Evolutionary conservation across 768 basidiomycete species (phyloP), one percentile per base, ranked within the genome.

Genomic region (Macrolepiota fuliginosa): DNA sequence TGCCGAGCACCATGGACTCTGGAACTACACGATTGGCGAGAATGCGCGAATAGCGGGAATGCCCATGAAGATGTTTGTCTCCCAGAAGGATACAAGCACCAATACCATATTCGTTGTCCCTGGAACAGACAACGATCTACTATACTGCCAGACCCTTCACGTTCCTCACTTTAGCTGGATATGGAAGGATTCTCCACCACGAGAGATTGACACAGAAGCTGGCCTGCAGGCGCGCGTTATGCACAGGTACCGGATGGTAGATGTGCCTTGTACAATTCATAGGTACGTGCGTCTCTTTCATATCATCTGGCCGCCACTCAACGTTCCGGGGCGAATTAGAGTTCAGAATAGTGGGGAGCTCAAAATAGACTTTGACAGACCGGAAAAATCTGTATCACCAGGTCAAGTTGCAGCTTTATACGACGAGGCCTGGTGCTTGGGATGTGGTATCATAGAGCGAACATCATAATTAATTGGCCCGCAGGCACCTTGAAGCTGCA

Each of bases 21-120:
- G 92, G 91, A 81, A 80, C 22, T 94, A 85, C 68, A 96, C 95
- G 0, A 79, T 97, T 49, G 96, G 96, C 1, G 89, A 98, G 71
- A 82, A 86, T 32, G 87, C 90, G 0, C 83, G 83, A 49, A 70
- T 96, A 22, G 69, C 74, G 1, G 92, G 94, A 1, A 76, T 86
- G 76, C 71, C 74, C 1, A 69, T 81, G 54, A 83, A 80, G 68
- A 81, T 89, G 77, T 96, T 87, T 64, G 91, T 97, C 4, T 85
- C 85, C 0, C 71, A 74, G 39, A 98, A 98, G 70, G 87, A 94
- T 63, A 63, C 73, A 1, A 66, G 71, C 11, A 72, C 66, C 12
- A 93, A 96, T 69, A 79, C 79, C 13, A 80, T 98, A n/a, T 83
- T 87, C 54, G 83, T 95, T 7, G 94, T 91, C 1, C 85, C 87